Percentiles rank a stretch among this genome's conserved stretches.
phyloP scores from a whole-genome alignment of 495 filamentous ascomycete genomes.

The Parmelia sp. region DNA sequence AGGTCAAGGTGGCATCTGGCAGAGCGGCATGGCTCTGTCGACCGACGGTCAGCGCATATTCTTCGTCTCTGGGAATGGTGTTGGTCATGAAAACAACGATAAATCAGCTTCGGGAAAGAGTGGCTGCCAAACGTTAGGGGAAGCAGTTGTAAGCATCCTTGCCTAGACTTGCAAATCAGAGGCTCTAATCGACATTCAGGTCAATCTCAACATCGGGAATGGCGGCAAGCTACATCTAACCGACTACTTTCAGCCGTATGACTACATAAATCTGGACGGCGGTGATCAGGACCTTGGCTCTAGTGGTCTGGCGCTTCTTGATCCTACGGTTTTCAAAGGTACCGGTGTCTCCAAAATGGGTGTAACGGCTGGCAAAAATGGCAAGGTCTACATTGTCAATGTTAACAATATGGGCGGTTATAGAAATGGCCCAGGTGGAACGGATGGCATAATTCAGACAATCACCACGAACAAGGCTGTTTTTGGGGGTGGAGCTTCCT shows the following conservation, averaged over 20 bases:
- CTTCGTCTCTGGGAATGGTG: conserved; percentile 41
- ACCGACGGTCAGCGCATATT: conserved; percentile 36
- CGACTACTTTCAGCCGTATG: conserved; percentile 33
- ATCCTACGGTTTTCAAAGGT: conserved; percentile 28
- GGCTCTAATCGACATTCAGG: conserved; percentile 18
- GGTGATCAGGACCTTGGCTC: conserved; percentile 34
- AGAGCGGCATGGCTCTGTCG: conserved; percentile 39
- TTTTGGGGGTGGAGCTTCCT: conserved; percentile 19
- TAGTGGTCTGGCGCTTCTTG: conserved; percentile 32
- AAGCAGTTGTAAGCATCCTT: conserved; percentile 24
- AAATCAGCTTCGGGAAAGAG: conserved; percentile 33
- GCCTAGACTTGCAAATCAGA: background rate
- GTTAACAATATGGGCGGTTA: conserved; percentile 35
- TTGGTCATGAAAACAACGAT: conserved; percentile 22
- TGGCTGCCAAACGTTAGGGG: conserved; percentile 38
- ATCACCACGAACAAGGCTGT: conserved; percentile 23
- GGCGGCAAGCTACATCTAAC: conserved; percentile 31
- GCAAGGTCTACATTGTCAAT: conserved; percentile 36
- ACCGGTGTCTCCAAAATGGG: conserved; percentile 29
- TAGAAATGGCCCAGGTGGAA: conserved; percentile 23
- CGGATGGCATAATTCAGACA: conserved; percentile 32
- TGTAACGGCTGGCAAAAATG: conserved; percentile 33
- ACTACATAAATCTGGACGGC: conserved; percentile 27
- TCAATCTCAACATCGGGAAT: conserved; percentile 35
- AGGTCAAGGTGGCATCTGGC: conserved; percentile 35